Evolutionary conservation across 768 basidiomycete species (phyloP).

Genomic region (Pisolithus orientalis): DNA sequence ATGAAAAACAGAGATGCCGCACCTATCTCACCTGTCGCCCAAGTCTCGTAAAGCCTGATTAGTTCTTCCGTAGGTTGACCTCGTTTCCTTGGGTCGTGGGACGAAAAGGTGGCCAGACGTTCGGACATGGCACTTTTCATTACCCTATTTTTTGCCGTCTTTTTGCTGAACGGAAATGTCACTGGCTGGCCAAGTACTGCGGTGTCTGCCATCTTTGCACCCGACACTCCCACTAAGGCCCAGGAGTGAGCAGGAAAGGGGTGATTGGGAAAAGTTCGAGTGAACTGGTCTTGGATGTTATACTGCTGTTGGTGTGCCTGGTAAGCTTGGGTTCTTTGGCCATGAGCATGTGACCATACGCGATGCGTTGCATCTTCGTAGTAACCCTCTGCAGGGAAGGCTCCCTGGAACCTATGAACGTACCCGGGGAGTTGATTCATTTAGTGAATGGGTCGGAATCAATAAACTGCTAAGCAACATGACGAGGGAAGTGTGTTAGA

Average conservation of each 20-base stretch:
- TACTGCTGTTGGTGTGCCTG: not conserved
- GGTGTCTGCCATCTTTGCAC: constrained; percentile 13
- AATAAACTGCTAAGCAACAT: not conserved
- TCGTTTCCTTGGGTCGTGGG: constrained; percentile 22
- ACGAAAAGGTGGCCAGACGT: constrained; percentile 29
- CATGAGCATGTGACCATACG: not conserved
- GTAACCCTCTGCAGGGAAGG: not conserved
- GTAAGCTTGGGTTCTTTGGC: not conserved
- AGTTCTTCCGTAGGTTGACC: constrained; percentile 30
- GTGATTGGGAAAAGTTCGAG: not conserved
- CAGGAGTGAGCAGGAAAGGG: not conserved
- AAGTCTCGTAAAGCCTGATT: constrained; percentile 28
- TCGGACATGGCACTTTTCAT: constrained; percentile 33
- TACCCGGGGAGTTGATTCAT: not conserved
- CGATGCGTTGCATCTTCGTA: not conserved
- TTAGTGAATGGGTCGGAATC: not conserved
- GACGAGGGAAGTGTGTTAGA: not conserved
- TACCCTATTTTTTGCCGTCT: constrained; percentile 24
- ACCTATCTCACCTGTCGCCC: constrained; percentile 28
- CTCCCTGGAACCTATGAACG: not conserved
- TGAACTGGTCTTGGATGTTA: not conserved
- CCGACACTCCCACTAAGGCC: not conserved
- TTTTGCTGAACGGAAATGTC: constrained; percentile 25
- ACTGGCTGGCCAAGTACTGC: constrained; percentile 19
- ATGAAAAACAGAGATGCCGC: not conserved